Percentiles rank a stretch among this genome's conserved stretches.
Conservation (phyloP, 148 eudicot species). For the Camellia lanceoleosa region DNA sequence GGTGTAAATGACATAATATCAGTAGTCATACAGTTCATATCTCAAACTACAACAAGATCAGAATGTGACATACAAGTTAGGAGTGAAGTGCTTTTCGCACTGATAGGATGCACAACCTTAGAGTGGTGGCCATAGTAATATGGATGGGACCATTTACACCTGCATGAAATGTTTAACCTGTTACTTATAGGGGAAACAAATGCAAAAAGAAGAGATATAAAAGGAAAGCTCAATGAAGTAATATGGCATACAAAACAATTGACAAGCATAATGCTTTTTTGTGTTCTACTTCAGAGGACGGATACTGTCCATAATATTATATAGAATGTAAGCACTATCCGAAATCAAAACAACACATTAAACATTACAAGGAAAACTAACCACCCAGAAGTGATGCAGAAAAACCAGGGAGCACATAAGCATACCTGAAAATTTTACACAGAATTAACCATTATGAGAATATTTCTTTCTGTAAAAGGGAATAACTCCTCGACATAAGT, state of each 20-base stretch:
- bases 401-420: constrained; percentile 21
- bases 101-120: constrained; percentile 1
- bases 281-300: background rate
- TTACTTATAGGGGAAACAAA: background rate
- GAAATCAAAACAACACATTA: background rate
- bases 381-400: constrained; percentile 19
- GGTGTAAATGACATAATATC: background rate
- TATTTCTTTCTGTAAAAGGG: background rate
- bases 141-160: constrained; percentile 24
- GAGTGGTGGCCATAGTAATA: constrained; percentile 19
- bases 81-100: background rate
- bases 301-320: background rate
- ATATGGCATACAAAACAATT: too few relatives aligned
- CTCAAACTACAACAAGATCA: background rate
- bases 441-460: background rate
- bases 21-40: background rate
- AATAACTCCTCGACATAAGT: background rate
- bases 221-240: background rate
- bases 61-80: background rate
- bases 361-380: background rate
- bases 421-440: constrained; percentile 10
- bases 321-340: background rate
- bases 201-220: background rate
- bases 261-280: background rate
- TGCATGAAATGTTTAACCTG: constrained; percentile 3